Percentiles rank a stretch among this genome's conserved stretches.
These are phyloP conservation scores for Mycosphaerella sp. DNA, from an alignment of 2,329 filamentous ascomycete genomes.

Conservation along the genomic window DNA sequence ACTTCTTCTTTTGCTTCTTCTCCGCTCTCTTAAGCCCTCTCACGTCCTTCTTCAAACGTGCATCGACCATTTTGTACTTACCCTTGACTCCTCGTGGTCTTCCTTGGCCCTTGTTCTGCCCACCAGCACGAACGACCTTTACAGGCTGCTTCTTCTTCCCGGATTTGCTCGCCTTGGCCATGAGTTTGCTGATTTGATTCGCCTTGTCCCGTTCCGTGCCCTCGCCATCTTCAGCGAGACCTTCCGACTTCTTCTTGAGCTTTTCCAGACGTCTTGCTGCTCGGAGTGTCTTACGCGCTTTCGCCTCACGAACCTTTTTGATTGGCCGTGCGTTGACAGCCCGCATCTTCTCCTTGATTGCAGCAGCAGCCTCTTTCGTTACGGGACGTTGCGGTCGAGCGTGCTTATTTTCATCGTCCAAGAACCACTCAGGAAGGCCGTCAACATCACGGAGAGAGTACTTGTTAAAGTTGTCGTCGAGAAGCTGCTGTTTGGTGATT, in stretches of 20 bases:
- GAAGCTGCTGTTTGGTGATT: slow-evolving; percentile 68
- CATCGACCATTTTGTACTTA: slow-evolving; percentile 94
- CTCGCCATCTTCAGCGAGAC: slow-evolving; percentile 74
- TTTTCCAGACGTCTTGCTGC: slow-evolving; percentile 87
- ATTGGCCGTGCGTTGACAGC: slow-evolving; percentile 93
- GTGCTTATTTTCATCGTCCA: slow-evolving; percentile 84
- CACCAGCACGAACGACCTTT: slow-evolving; percentile 82
- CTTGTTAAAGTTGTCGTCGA: slow-evolving; percentile 93
- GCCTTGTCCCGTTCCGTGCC: slow-evolving; percentile 85
- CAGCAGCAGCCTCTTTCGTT: slow-evolving; percentile 77
- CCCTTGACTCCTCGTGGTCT: slow-evolving; percentile 89
- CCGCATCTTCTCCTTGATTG: slow-evolving; percentile 90
- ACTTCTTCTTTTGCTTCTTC: slow-evolving; percentile 51
- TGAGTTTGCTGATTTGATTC: slow-evolving; percentile 70
- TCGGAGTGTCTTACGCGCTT: slow-evolving; percentile 95
- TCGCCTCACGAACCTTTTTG: slow-evolving; percentile 97
- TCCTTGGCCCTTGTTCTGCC: slow-evolving; percentile 78
- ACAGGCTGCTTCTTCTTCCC: slow-evolving; percentile 70
- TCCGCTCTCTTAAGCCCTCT: slow-evolving; percentile 73
- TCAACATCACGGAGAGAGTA: slow-evolving; percentile 85
- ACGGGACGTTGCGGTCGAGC: slow-evolving; percentile 84
- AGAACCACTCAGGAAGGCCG: slow-evolving; percentile 93
- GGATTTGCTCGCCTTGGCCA: slow-evolving; percentile 66
- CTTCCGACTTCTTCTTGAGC: slow-evolving; percentile 91
- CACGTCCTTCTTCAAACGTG: slow-evolving; percentile 93